Conservation (phyloP, 495 filamentous ascomycete species). For the Hyaloscypha bicolor region DNA sequence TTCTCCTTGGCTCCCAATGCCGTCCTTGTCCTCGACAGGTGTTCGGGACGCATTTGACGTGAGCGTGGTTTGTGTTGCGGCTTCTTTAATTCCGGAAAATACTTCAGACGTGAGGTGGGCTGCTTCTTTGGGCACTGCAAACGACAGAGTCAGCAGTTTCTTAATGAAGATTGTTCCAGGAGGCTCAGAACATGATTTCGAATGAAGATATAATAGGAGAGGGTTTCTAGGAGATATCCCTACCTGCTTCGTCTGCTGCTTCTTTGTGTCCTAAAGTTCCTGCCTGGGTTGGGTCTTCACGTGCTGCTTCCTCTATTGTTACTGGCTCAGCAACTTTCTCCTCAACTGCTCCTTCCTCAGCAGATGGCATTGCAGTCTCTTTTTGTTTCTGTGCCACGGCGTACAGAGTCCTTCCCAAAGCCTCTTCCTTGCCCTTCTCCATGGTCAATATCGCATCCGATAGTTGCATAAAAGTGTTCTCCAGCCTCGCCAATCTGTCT, state of each 20-base stretch:
- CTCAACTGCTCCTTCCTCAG: background rate
- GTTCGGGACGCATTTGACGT: background rate
- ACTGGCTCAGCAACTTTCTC: background rate
- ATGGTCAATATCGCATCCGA: background rate
- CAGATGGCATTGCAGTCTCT: background rate
- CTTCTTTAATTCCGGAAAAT: background rate
- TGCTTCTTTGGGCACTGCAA: background rate
- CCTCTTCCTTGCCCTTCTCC: background rate
- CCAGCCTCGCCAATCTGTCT: background rate
- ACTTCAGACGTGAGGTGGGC: background rate
- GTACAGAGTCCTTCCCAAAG: background rate
- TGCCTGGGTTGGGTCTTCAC: background rate
- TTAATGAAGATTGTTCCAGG: no score
- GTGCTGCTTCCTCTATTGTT: background rate
- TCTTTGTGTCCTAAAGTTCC: background rate
- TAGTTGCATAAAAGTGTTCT: background rate
- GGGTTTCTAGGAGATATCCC: background rate
- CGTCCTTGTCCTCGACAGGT: background rate
- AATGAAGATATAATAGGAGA: background rate
- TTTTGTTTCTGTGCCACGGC: background rate
- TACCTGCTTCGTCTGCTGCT: background rate
- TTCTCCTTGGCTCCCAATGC: background rate
- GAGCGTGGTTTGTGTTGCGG: background rate
- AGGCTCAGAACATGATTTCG: no score
- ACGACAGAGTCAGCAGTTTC: background rate